Evolutionary conservation across 768 basidiomycete species (phyloP), one percentile per base, ranked within the genome.

Genomic region (Brasilioporus rufonigricans): DNA sequence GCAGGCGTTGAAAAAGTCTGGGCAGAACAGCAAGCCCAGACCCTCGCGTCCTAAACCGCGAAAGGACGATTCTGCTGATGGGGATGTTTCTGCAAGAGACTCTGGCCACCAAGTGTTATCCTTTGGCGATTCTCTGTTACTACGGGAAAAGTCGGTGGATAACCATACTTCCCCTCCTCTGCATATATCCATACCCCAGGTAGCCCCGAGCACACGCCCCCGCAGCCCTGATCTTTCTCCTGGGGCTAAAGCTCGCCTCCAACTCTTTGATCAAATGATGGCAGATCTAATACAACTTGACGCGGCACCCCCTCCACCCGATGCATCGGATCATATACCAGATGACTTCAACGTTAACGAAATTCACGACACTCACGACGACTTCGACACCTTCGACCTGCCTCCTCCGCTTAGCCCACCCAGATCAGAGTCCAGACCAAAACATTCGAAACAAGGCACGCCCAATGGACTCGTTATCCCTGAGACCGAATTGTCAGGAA

Each of bases 401-500:
- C 48, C 52, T 18, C 52, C 1, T 26, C 57, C 29, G 11, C 36
- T 21, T 21, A 58, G 44, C 41, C 47, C 59, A 38, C 56, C 52
- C 12, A 53, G 43, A 24, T 36, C 56, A 10, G 50, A 39, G 8
- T 23, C 56, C 6, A 44, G 55, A 39, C 1, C 26, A 16, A 54
- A 58, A 38, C 43, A 0, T n/a, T 2, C 58, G 4, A 58, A 56
- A 45, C 23, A 2, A 21, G 44, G 26, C 27, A 57, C 50, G 3
- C 44, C 56, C 6, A 63, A 68, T 14, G 61, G 56, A 16, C 60
- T 65, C 31, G n/a, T 69, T 24, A 68, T 72, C 5, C 71, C 72
- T 4, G 71, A 70, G 47, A 72, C 72, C 0, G 66, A 72, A 32
- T 68, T 60, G 1, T 71, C 72, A 4, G 56, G 57, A 19, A 60